Percentiles rank a stretch among this genome's conserved stretches.
phyloP scores from a whole-genome alignment of 257 asterid species.

The Solanum chaucha region DNA sequence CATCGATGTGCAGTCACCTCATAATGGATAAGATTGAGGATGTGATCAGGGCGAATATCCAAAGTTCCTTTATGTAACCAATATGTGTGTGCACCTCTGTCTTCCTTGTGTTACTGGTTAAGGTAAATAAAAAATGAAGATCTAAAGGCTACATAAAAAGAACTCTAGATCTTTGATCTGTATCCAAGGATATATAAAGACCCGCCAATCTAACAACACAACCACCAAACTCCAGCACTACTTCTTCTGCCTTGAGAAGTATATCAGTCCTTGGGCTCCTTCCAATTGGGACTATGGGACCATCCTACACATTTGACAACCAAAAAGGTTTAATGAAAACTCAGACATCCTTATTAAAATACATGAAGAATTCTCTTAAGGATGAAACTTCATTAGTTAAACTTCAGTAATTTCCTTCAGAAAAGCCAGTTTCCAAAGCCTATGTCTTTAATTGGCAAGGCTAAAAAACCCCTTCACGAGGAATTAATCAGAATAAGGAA shows the following conservation, averaged over 20 bases:
- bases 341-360: background rate
- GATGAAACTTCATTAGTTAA: background rate
- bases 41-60: conserved; percentile 86
- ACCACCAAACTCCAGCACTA: conserved; percentile 74
- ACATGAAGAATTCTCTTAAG: background rate
- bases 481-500: background rate
- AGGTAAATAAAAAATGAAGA: conserved; percentile 17
- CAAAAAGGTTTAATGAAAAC: conserved; percentile 1
- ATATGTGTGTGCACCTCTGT: conserved; percentile 79
- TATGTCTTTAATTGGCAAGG: background rate
- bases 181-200: conserved; percentile 84
- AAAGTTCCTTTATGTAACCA: conserved; percentile 75
- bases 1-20: conserved; percentile 46
- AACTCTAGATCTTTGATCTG: background rate
- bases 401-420: background rate
- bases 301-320: conserved; percentile 35
- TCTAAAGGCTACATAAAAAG: background rate
- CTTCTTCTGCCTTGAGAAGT: conserved; percentile 75
- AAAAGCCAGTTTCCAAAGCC: background rate
- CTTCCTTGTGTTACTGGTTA: conserved; percentile 65
- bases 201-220: conserved; percentile 93
- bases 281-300: conserved; percentile 82
- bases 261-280: conserved; percentile 81
- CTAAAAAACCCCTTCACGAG: background rate
- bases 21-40: conserved; percentile 82